Conservation (phyloP, 352 stramenopile genomes). For the Globisporangium okanoganense region DNA sequence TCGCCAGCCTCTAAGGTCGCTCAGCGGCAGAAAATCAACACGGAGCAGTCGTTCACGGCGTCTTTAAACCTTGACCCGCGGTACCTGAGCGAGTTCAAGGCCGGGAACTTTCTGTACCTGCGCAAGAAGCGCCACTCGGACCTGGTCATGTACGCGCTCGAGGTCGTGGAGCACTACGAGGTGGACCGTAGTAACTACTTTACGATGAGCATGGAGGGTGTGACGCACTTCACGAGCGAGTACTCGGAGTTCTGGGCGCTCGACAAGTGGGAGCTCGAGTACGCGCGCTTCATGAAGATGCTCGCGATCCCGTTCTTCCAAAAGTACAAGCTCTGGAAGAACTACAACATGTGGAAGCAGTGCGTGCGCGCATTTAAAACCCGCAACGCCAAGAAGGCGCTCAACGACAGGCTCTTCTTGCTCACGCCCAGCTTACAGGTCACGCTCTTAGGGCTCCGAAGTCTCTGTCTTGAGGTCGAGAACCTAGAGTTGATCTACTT, state of each 20-base stretch:
- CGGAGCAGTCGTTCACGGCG: constrained; percentile 59
- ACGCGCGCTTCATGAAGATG: constrained; percentile 89
- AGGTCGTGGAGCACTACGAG: constrained; percentile 80
- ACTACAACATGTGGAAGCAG: constrained; percentile 92
- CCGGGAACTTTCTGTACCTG: constrained; percentile 81
- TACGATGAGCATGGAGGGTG: constrained; percentile 89
- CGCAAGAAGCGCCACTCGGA: constrained; percentile 61
- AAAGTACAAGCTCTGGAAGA: constrained; percentile 93
- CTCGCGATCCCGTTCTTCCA: constrained; percentile 90
- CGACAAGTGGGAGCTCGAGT: constrained; percentile 92
- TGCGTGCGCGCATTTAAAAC: constrained; percentile 87
- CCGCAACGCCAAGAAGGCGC: constrained; percentile 67
- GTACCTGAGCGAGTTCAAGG: constrained; percentile 73
- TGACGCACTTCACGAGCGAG: constrained; percentile 90
- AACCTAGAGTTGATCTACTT: constrained; percentile 70
- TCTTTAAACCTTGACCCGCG: constrained; percentile 71
- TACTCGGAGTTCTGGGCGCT: constrained; percentile 91
- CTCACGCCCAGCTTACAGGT: constrained; percentile 80
- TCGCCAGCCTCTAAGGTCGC: constrained; percentile 28
- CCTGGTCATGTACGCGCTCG: constrained; percentile 78
- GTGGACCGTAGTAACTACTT: constrained; percentile 90
- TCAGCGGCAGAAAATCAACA: constrained; percentile 21
- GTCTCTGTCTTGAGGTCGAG: constrained; percentile 68
- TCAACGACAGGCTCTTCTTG: constrained; percentile 87
- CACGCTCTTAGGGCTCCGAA: constrained; percentile 74